Conservation (phyloP, 2,329 filamentous ascomycete species). For the Diaporthe aspalathi region DNA sequence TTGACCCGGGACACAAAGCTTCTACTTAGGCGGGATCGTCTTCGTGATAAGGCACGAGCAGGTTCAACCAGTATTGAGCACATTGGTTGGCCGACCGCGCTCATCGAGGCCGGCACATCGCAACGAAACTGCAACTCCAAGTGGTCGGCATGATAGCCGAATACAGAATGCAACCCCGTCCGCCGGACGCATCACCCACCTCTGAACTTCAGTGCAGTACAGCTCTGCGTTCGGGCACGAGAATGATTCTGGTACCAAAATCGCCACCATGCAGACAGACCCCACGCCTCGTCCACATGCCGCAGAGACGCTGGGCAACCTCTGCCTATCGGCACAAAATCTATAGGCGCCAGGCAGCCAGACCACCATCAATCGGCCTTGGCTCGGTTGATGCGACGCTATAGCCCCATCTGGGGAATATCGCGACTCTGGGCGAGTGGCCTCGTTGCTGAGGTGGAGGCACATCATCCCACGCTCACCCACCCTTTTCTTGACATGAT, state of each 20-base stretch:
- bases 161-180: slow-evolving; percentile 35
- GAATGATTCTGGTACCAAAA: slow-evolving; percentile 13
- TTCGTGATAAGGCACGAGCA: slow-evolving; percentile 21
- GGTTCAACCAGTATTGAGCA: slow-evolving; percentile 8
- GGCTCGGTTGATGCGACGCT: slow-evolving; percentile 12
- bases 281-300: slow-evolving; percentile 20
- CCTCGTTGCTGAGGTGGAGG: slow-evolving; percentile 10
- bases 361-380: slow-evolving; percentile 7
- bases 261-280: slow-evolving; percentile 24
- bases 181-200: background rate
- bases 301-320: slow-evolving; percentile 9
- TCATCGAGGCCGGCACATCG: slow-evolving; percentile 29
- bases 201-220: background rate
- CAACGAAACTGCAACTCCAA: slow-evolving; percentile 34
- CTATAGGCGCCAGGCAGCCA: slow-evolving; percentile 3
- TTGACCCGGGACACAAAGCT: slow-evolving; percentile 14
- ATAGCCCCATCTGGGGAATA: slow-evolving; percentile 7
- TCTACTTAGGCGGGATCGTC: slow-evolving; percentile 20
- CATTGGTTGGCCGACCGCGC: slow-evolving; percentile 14
- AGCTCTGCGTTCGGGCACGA: slow-evolving; percentile 2
- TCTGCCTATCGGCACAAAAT: slow-evolving; percentile 8
- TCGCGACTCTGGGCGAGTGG: background rate
- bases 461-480: background rate
- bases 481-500: slow-evolving; percentile 8
- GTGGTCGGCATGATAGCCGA: slow-evolving; percentile 34